Conservation (phyloP, 2,329 filamentous ascomycete genomes). For the Aspergillus puulaauensis region DNA sequence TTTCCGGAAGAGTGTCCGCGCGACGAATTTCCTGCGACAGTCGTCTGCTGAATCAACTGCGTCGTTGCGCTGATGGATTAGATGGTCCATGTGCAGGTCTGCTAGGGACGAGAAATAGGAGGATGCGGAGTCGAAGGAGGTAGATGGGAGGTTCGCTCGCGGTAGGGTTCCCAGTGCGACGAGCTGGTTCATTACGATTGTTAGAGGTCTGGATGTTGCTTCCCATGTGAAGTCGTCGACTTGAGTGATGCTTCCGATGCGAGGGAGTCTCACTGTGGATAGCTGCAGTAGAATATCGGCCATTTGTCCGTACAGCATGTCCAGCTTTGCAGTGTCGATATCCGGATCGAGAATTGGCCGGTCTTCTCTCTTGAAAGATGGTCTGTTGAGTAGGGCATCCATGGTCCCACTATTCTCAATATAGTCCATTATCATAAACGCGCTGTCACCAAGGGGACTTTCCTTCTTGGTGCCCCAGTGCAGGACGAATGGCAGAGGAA, state of each 20-base stretch:
- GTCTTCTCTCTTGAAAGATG: slow-evolving; percentile 11
- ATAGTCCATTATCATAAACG: slow-evolving; percentile 40
- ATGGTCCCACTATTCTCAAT: slow-evolving; percentile 16
- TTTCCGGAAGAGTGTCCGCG: slow-evolving; percentile 19
- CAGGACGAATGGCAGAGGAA: slow-evolving; percentile 18
- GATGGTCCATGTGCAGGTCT: slow-evolving; percentile 44
- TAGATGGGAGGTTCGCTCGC: slow-evolving; percentile 13
- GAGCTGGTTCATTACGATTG: slow-evolving; percentile 44
- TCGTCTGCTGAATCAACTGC: slow-evolving; percentile 28
- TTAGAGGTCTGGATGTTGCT: slow-evolving; percentile 38
- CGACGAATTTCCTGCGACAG: slow-evolving; percentile 20
- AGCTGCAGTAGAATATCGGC: slow-evolving; percentile 14
- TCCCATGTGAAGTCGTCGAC: slow-evolving; percentile 16
- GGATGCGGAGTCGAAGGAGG: slow-evolving; percentile 29
- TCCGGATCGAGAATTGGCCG: slow-evolving; percentile 28
- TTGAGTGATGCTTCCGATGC: slow-evolving; percentile 14
- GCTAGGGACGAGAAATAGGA: slow-evolving; percentile 43
- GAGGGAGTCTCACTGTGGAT: background rate
- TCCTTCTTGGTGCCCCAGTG: slow-evolving; percentile 14
- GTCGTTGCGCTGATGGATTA: slow-evolving; percentile 41
- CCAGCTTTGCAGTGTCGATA: slow-evolving; percentile 34
- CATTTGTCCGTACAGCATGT: slow-evolving; percentile 21
- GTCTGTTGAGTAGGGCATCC: slow-evolving; percentile 15
- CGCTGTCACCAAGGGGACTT: slow-evolving; percentile 23
- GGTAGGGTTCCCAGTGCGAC: slow-evolving; percentile 22